A percentile compares a stretch with the other conserved stretches of the same genome.
phyloP scores from a whole-genome alignment of 495 filamentous ascomycete genomes.

The Neurospora discreta region DNA sequence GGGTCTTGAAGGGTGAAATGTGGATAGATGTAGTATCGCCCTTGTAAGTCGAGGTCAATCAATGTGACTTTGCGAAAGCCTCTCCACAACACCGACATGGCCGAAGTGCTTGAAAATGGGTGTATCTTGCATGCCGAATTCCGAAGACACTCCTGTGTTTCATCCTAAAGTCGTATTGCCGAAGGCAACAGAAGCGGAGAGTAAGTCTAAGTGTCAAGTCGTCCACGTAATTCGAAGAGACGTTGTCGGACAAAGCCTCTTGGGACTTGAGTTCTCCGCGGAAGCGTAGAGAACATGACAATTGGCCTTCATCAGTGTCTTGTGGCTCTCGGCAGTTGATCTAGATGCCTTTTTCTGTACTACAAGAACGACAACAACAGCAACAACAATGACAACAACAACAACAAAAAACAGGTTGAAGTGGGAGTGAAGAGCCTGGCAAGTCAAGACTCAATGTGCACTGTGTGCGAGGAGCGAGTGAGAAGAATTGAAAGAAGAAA shows the following conservation, averaged over 20 bases:
- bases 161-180: neutral
- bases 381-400: too few relatives aligned
- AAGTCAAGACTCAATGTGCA: neutral
- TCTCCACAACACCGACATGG: neutral
- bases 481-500: neutral
- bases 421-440: neutral
- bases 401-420: neutral
- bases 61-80: neutral
- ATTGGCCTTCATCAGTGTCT: neutral
- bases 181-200: neutral
- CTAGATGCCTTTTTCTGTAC: neutral
- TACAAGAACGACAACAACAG: too few relatives aligned
- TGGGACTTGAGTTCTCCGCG: neutral
- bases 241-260: neutral
- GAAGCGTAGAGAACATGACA: conserved; percentile 3
- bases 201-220: neutral
- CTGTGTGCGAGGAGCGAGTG: neutral
- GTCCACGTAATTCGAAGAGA: neutral
- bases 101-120: neutral
- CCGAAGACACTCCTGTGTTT: neutral
- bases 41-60: neutral
- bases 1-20: neutral
- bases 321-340: conserved; percentile 3
- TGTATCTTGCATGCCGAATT: neutral
- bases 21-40: neutral